Percentiles rank a stretch among this genome's conserved stretches.
phyloP scores from a whole-genome alignment of 2,329 filamentous ascomycete genomes.

The Sporothrix schenckii region DNA sequence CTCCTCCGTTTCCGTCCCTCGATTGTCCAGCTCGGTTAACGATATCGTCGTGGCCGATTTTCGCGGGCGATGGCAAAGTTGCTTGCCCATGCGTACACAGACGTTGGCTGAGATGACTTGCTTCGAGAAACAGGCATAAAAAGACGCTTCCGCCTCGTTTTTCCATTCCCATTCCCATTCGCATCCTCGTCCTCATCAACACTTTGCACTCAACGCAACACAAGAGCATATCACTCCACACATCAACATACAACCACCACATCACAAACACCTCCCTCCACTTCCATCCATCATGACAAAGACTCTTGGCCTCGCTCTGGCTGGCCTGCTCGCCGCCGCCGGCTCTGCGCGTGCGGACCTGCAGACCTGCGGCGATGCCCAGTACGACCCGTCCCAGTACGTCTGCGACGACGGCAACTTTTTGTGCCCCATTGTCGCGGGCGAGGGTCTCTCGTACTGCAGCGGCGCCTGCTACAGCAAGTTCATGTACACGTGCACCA shows the following conservation, averaged over 20 bases:
- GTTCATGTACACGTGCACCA: constrained; percentile 43
- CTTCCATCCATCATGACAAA: constrained; percentile 12
- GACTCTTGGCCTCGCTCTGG: constrained; percentile 24
- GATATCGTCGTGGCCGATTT: not conserved
- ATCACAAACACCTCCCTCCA: not conserved
- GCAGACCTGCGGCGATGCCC: constrained; percentile 33
- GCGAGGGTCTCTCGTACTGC: constrained; percentile 44
- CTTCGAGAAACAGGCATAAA: constrained; percentile 12
- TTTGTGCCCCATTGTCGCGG: constrained; percentile 44
- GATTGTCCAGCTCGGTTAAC: not conserved
- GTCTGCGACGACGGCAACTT: constrained; percentile 42
- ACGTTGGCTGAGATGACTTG: not conserved
- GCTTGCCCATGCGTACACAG: not conserved
- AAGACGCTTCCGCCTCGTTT: not conserved
- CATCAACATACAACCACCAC: not conserved
- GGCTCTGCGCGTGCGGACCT: constrained; percentile 15
- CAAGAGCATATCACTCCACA: not conserved
- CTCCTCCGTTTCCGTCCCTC: not conserved
- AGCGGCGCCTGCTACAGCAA: constrained; percentile 44
- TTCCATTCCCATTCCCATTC: not conserved
- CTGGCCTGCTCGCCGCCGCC: constrained; percentile 29
- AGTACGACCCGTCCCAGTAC: constrained; percentile 38
- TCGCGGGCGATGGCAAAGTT: no score
- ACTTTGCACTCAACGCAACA: not conserved
- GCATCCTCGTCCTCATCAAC: not conserved